Evolutionary conservation across 2,329 filamentous ascomycete species (phyloP), one percentile per base, ranked within the genome.

Genomic region (Monosporascus sp.): DNA sequence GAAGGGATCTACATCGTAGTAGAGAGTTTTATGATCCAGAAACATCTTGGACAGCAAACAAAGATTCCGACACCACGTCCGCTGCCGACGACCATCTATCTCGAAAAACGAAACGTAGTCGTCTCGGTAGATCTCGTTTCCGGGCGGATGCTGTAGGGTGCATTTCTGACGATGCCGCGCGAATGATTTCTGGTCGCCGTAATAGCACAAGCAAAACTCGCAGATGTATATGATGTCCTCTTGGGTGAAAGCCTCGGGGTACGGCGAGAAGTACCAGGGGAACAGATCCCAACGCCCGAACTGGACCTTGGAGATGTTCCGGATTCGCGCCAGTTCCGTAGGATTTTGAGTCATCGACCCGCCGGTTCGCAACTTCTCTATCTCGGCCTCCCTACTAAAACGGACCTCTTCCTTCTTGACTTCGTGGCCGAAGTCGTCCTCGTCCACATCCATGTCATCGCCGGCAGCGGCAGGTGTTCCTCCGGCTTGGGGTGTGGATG

Each of bases 261-360:
- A 99, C 0, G 94, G 94, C 5, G 91, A 96, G 74, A 99, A 99
- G 71, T 99, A 99, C 94, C 94, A 99, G 0, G 94, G 94, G 68
- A 96, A 95, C 44, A 99, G 83, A 64, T 97, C 90, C 67, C 85
- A 88, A 62, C 87, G 85, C 45, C 94, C 95, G 78, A 99, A 97
- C 68, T 97, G 93, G 3, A 99, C 87, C 60, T 88, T 92, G 51
- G 89, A 90, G 60, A 99, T 85, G 67, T 99, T 99, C 65, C 94
- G 87, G 52, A 99, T 96, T 50, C 95, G 88, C 24, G 93, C 93
- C 56, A 99, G 91, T 67, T 99, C 95, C 14, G 93, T 91, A 53
- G 96, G 94, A 60, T 97, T 97, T 68, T 99, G 95, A 11, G 95
- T 99, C 94, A 99, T 97, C 56, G 91, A 97, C 35, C 94, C 95